Conservation (phyloP, 2,329 filamentous ascomycete species). For the Balansia obtecta region DNA sequence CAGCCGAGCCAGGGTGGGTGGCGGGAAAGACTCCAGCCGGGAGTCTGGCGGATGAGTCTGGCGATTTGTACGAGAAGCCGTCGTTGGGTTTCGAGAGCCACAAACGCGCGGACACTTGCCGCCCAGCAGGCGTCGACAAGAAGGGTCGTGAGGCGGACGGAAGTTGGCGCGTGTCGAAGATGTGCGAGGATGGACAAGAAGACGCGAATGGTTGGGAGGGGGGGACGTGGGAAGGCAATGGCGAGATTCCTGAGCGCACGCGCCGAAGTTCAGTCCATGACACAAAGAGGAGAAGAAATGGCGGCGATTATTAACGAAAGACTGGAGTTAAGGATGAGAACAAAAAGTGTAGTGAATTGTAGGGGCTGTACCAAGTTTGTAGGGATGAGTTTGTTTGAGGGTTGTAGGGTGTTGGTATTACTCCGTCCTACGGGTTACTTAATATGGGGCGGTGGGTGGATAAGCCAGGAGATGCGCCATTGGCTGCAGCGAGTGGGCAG, state of each 20-base stretch:
- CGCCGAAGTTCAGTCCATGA: too few species aligned
- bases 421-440: background rate
- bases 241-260: too few species aligned
- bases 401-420: background rate
- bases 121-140: too few species aligned
- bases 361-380: background rate
- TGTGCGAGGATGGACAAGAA: too few species aligned
- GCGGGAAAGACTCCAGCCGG: conserved; percentile 21
- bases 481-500: background rate
- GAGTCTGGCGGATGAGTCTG: conserved; percentile 15
- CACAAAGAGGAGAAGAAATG: background rate
- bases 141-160: too few species aligned
- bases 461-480: background rate
- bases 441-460: background rate
- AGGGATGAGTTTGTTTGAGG: background rate
- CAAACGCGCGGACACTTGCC: too few species aligned
- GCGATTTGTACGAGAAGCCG: background rate
- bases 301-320: conserved; percentile 3
- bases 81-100: too few species aligned
- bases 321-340: conserved; percentile 1
- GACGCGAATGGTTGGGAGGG: background rate
- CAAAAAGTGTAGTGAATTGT: background rate
- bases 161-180: too few species aligned
- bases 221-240: too few species aligned
- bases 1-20: conserved; percentile 27